Evolutionary conservation across 1,284 basidiomycete genomes (phyloP), one percentile per base, ranked within the genome.

Genomic region (Lignosus rhinocerotis): DNA sequence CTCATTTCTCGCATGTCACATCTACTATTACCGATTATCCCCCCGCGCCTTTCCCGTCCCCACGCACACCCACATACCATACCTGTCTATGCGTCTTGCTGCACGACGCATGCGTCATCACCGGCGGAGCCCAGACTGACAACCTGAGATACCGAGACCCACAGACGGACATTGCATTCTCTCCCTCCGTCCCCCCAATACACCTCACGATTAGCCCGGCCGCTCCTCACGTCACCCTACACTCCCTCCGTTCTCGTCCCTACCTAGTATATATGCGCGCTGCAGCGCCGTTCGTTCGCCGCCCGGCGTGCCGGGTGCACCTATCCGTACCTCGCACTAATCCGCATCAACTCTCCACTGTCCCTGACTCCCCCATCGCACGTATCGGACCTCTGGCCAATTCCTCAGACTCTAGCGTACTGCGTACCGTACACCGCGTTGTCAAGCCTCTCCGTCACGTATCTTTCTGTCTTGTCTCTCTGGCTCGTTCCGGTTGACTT

Each of bases 51-150:
- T 19, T 32, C 51, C n/a, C 42, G 12, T 48, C 43, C 31, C 48
- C 55, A 10, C 43, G 21, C 47, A 33, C 43, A 14, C 45, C 39
- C 32, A 38, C 63, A 60, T 58, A 59, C 63, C 63, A 58, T 21
- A 52, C 39, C 47, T 25, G 19, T 53, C 52, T 32, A 8, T 46
- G 45, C 42, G 21, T 51, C 38, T 53, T 59, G 50, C 56, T 53
- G 55, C 63, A 64, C 58, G 55, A 51, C 52, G 55, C 49, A 47
- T 55, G 57, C 45, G 51, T 55, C 53, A 43, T 46, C 48, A 33
- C 53, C 51, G 62, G 56, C 61, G 50, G 65, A 59, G 61, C 65
- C 56, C 51, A 61, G 62, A 66, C 58, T 42, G 61, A 65, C 63
- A 62, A 59, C 55, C 51, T 38, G 51, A 64, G 64, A 66, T 61